These are phyloP conservation scores for Knoxdaviesia capensis DNA, from an alignment of 2,329 filamentous ascomycete genomes.

Conservation along the genomic window DNA sequence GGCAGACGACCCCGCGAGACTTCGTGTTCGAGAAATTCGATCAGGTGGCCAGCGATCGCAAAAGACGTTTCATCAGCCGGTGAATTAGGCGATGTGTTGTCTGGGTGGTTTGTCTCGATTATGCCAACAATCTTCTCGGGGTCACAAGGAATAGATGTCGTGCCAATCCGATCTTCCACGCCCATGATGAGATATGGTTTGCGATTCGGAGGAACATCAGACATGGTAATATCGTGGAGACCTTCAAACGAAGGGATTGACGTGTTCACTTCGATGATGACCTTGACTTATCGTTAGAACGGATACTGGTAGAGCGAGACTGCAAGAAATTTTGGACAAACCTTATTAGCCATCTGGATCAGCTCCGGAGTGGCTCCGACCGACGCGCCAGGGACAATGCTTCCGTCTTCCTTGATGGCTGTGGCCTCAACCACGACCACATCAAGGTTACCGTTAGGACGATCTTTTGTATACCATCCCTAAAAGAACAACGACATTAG, in stretches of 20 bases:
- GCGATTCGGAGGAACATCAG: conserved; percentile 58
- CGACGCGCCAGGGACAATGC: conserved; percentile 70
- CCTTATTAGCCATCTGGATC: conserved; percentile 78
- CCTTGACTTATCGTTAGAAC: conserved; percentile 14
- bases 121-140: conserved; percentile 69
- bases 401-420: conserved; percentile 73
- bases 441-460: conserved; percentile 53
- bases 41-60: conserved; percentile 59
- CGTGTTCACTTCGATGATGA: conserved; percentile 88
- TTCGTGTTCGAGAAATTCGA: conserved; percentile 71
- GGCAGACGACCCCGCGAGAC: conserved; percentile 61
- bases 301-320: background rate
- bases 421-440: conserved; percentile 73
- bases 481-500: conserved; percentile 10
- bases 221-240: conserved; percentile 79
- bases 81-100: conserved; percentile 53
- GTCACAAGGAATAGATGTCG: conserved; percentile 64
- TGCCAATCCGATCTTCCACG: conserved; percentile 73
- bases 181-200: conserved; percentile 77
- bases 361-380: conserved; percentile 74
- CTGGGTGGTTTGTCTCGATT: conserved; percentile 68
- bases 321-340: conserved; percentile 8
- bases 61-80: conserved; percentile 54
- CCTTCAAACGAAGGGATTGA: conserved; percentile 68
- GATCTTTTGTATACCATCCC: conserved; percentile 71